Conservation (phyloP, 192 early-diverging fungal species). For the Dissophora globulifera region DNA sequence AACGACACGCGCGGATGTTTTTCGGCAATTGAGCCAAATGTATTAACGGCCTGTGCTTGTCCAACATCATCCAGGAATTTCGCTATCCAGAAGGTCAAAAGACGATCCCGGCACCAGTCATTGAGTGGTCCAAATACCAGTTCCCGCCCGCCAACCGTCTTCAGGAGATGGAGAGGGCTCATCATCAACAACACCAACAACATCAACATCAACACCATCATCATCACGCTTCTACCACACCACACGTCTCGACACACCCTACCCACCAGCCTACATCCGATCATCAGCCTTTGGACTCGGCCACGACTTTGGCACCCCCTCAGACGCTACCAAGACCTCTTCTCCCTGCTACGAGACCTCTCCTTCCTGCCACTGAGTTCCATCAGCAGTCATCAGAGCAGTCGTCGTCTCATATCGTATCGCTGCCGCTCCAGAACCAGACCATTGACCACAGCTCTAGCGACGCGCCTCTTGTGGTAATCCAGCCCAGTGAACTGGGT, state of each 20-base stretch:
- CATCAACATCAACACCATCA: not conserved
- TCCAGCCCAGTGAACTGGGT: not conserved
- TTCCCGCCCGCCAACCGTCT: conserved; percentile 46
- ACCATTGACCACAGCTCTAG: conserved; percentile 14
- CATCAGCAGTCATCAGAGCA: too few relatives aligned
- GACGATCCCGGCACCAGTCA: conserved; percentile 30
- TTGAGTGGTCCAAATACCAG: conserved; percentile 47
- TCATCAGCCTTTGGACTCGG: not conserved
- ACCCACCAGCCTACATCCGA: too few relatives aligned
- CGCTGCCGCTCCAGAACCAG: conserved; percentile 1
- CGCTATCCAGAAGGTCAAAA: conserved; percentile 43
- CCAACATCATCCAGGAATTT: conserved; percentile 37
- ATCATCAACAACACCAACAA: conserved; percentile 1
- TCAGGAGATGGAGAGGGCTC: too few relatives aligned
- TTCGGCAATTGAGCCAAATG: too few relatives aligned
- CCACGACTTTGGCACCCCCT: not conserved
- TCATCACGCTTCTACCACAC: too few relatives aligned
- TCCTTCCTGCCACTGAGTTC: too few relatives aligned
- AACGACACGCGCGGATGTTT: not conserved
- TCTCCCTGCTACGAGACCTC: too few relatives aligned
- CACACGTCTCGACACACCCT: not conserved
- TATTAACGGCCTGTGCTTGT: too few relatives aligned
- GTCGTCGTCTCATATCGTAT: not conserved
- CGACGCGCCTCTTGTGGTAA: not conserved
- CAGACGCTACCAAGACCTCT: too few relatives aligned